Evolutionary conservation across 768 basidiomycete species (phyloP).

Genomic region (Harrya chromipes): DNA sequence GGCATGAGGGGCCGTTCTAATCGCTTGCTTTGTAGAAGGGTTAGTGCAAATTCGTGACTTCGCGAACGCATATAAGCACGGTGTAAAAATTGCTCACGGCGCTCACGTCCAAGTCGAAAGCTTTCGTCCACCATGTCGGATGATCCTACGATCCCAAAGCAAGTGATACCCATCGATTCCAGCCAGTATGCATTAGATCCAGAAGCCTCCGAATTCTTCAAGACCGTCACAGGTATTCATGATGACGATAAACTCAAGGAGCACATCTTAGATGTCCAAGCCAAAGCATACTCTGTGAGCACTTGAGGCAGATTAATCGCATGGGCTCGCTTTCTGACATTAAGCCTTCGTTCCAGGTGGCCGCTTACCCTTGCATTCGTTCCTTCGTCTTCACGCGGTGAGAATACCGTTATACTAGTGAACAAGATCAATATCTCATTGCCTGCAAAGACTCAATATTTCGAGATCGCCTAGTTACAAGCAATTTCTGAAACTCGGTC

Average conservation of each 20-base stretch:
- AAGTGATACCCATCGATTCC: constrained; percentile 6
- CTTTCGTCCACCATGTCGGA: too few relatives aligned
- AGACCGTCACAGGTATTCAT: constrained; percentile 27
- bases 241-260: constrained; percentile 29
- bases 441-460: constrained; percentile 19
- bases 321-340: background rate
- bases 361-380: constrained; percentile 24
- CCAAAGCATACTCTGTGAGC: constrained; percentile 32
- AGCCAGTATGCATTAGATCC: constrained; percentile 13
- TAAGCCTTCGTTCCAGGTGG: constrained; percentile 11
- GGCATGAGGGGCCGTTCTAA: too few relatives aligned
- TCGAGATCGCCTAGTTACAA: constrained; percentile 20
- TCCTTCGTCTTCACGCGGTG: constrained; percentile 19
- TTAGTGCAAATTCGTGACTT: too few relatives aligned
- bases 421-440: background rate
- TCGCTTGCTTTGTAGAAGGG: too few relatives aligned
- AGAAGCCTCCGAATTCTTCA: constrained; percentile 26
- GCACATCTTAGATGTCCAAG: constrained; percentile 35
- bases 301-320: background rate
- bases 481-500: constrained; percentile 34
- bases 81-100: too few relatives aligned
- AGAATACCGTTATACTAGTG: background rate
- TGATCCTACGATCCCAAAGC: too few relatives aligned
- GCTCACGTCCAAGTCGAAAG: too few relatives aligned
- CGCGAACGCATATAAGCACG: too few relatives aligned